These are phyloP conservation scores for Vanilla planifolia DNA, from an alignment of 106 monocot species.

Conservation along the genomic window DNA sequence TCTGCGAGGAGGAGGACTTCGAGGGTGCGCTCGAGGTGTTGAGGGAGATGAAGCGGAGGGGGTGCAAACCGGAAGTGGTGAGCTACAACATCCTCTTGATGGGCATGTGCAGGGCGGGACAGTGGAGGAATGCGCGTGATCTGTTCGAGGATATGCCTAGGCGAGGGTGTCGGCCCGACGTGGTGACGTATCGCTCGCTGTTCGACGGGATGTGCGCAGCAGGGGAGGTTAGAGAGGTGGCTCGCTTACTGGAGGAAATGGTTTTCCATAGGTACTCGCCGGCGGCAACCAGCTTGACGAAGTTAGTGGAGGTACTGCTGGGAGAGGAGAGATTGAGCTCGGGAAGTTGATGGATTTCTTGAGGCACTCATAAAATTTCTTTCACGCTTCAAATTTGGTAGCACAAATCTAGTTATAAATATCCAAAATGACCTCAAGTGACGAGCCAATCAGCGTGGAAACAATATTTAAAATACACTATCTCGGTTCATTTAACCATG, in stretches of 20 bases:
- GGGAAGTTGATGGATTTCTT: slow-evolving; percentile 13
- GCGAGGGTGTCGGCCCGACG: slow-evolving; percentile 52
- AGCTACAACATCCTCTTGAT: slow-evolving; percentile 63
- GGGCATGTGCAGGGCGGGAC: slow-evolving; percentile 37
- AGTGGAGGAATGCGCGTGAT: slow-evolving; percentile 52
- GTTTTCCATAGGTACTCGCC: slow-evolving; percentile 51
- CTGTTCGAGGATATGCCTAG: slow-evolving; percentile 84
- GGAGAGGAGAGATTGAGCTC: slow-evolving; percentile 2
- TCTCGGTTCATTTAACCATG: no score
- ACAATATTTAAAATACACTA: no score
- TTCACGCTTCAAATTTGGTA: no score
- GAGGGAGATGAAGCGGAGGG: slow-evolving; percentile 50
- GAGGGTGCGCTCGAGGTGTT: slow-evolving; percentile 50
- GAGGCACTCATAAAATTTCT: not conserved
- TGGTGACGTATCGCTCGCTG: slow-evolving; percentile 45
- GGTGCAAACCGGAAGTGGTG: slow-evolving; percentile 50
- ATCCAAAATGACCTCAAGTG: no score
- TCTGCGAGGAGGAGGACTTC: slow-evolving; percentile 52
- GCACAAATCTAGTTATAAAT: no score
- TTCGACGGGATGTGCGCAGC: slow-evolving; percentile 48
- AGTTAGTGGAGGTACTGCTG: slow-evolving; percentile 34
- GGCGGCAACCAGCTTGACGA: slow-evolving; percentile 18
- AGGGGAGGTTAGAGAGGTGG: slow-evolving; percentile 27
- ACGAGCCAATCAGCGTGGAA: no score
- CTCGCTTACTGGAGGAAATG: slow-evolving; percentile 59